Base-by-base conservation (phyloP, 345 rosid species). In the Odontarrhena argentea region DNA sequence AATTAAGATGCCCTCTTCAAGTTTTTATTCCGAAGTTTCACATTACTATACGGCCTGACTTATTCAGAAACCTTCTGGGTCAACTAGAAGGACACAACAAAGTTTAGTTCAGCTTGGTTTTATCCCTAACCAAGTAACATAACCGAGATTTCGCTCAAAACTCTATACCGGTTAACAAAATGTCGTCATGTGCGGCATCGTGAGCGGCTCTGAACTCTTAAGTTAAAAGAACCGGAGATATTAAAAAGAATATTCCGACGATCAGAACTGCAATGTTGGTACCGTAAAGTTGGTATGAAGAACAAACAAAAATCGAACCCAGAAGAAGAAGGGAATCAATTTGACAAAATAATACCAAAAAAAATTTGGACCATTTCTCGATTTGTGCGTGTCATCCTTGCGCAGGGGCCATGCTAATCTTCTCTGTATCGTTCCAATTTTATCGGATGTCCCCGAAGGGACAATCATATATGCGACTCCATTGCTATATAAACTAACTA, bases 361-460 rank as follows among this genome's bases (percentile, higher is more conserved):
- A 32, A 32, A 32, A 32, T 42, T 42, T 42, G 45, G 36, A 32
- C 36, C 36, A 32, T 32, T 32, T 32, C 36, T 32, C 36, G 36
- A 32, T 32, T 32, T 32, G 7, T 44, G 48, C 48, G 15, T 44
- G 48, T 44, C 48, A 44, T 44, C 48, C 18, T 44, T 44, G 48
- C 48, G 48, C 18, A 44, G 48, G 48, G 18, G 18, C 18, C 48
- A 44, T 44, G 48, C 48, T 44, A 44, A 44, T 44, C 48, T 44
- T 44, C 48, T 44, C 15, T 44, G 48, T 44, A 44, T 44, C 48
- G 48, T 44, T 44, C 58, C 45, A 35, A 15, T 55, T 55, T 36
- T 55, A 55, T 55, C 44, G 42, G 45, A 53, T 53, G 58, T 53
- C 25, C 58, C 25, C 41, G 48, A 44, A 13, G 48, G 48, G 48